Evolutionary conservation across 768 basidiomycete genomes (phyloP), one percentile per base, ranked within the genome.

Genomic region (Tulasnella sp.): DNA sequence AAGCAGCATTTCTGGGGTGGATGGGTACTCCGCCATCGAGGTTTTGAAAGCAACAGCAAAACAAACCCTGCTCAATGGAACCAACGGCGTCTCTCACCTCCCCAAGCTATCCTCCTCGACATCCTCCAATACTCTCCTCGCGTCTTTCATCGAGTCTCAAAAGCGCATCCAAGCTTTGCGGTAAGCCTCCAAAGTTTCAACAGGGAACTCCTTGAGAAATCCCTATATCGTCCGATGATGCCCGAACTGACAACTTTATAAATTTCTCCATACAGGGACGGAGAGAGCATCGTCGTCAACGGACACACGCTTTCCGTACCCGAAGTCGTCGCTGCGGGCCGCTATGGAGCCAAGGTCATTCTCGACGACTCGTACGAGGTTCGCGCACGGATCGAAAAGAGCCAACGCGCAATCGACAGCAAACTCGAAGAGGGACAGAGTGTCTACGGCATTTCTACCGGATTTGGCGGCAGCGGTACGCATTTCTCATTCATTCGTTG

Each of bases 361-460:
- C 74, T 87, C 27, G 77, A 80, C 67, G 69, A 74, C 15, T 78
- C 79, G 2, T 70, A 76, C 3, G 68, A 67, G 17, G 70, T 81
- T 61, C 76, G 73, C 63, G 72, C 73, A 4, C 80, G 78, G 29
- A 76, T 92, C 47, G 71, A 76, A n/a, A 80, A 78, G 64, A 56
- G 56, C 49, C 81, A 85, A 38, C 71, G 76, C 49, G 78, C 83
- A 60, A 80, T 91, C 45, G 73, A 78, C 21, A 76, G 77, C 65
- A 89, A 89, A 70, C 77, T 91, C 41, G 77, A 78, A 21, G 74
- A 76, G 3, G 81, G 83, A 9, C 77, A 80, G 53, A 86, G 84
- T 64, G 77, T 93, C 19, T 93, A 93, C 65, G 90, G 90, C 23
- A 85, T 92, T 43, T 85, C 85, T 50, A 87, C 86, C 3, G 90